Evolutionary conservation across 2,329 filamentous ascomycete species (phyloP).

Genomic region (Aspergillus sp.): DNA sequence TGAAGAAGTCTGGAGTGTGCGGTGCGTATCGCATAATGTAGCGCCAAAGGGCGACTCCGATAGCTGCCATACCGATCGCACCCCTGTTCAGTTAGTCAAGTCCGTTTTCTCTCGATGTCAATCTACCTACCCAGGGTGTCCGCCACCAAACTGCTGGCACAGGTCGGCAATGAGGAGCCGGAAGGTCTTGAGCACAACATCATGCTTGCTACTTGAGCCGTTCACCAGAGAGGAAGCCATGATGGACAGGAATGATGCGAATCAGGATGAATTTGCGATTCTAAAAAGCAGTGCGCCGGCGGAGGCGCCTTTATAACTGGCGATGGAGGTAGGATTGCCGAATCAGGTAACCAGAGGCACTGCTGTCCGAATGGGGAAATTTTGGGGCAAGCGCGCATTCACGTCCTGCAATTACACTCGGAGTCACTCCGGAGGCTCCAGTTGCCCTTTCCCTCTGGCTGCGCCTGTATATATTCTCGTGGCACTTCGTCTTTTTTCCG

Average conservation of each 20-base stretch:
- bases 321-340: constrained; percentile 8
- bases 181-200: constrained; percentile 60
- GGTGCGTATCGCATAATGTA: constrained; percentile 46
- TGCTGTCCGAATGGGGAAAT: constrained; percentile 9
- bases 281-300: neutral
- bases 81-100: constrained; percentile 34
- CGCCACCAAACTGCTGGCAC: constrained; percentile 68
- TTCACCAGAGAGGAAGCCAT: constrained; percentile 22
- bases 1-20: constrained; percentile 41
- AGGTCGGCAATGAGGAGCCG: constrained; percentile 66
- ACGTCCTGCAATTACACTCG: neutral
- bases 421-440: constrained; percentile 3
- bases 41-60: constrained; percentile 45
- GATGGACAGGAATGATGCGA: constrained; percentile 4
- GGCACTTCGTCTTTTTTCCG: neutral
- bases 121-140: constrained; percentile 60
- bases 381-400: neutral
- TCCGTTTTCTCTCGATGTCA: neutral
- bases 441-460: neutral
- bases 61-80: constrained; percentile 47
- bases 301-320: constrained; percentile 1
- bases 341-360: constrained; percentile 19
- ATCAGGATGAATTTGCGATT: neutral
- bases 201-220: constrained; percentile 28
- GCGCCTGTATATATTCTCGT: neutral